Base-by-base conservation (phyloP, 2,329 filamentous ascomycete species). In the Diaporthe helianthi region DNA sequence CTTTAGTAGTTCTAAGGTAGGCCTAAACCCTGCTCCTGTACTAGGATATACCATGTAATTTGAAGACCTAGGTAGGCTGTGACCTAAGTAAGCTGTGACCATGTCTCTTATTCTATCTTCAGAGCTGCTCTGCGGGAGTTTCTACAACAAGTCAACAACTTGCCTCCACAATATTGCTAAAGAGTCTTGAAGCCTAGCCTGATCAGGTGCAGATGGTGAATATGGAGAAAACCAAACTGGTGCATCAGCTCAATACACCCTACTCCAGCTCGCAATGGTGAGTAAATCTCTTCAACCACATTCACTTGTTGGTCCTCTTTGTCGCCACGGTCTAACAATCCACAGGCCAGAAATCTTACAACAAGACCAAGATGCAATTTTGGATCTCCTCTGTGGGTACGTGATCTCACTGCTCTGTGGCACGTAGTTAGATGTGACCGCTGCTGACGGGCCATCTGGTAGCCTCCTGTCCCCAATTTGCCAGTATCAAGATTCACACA, bases 321-420 rank as follows among this genome's bases (percentile, higher is more conserved):
- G 33, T 24, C 63, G 33, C 19, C 13, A 17, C 49, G 13, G 19
- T 7, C 53, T 61, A 6, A 49, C 66, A 33, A 69, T 13, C n/a
- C 22, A n/a, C 19, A 93, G 91, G 90, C 91, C 91, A 9, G 78
- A 83, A 51, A 83, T 92, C 52, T 81, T 83, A 2, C 76, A 80
- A 22, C 81, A 87, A 60, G 83, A 92, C 65, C 89, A 92, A 77
- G 85, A 90, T 64, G 83, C 84, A 4, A 90, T 92, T 46, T 76
- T 92, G 12, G 89, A 92, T 72, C 81, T 93, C 60, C 82, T 92
- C 6, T 91, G 87, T 85, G 86, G 83, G 90, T 92, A 83, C 74
- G 81, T 73, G 8, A 17, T 3, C 5, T 29, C 24, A 19, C 44
- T 41, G 13, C 44, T 33, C 22, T 13, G 15, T 49, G 8, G 44